These are phyloP conservation scores for Groenewaldozyma tartarivorans DNA, from an alignment of 805 yeast genomes.

Conservation along the genomic window DNA sequence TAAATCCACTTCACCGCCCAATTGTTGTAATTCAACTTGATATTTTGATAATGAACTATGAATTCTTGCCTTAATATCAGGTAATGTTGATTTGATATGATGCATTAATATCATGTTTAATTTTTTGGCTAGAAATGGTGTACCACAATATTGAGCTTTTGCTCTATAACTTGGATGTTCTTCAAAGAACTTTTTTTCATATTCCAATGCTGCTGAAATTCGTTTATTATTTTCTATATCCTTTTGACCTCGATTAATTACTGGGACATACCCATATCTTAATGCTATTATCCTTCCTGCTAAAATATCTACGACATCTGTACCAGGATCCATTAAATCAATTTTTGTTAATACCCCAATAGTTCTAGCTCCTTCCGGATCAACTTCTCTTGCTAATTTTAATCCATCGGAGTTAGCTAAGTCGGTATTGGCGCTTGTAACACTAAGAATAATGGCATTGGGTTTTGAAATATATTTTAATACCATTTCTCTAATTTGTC, in stretches of 20 bases:
- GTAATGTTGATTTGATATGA: conserved; percentile 81
- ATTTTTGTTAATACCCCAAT: conserved; percentile 95
- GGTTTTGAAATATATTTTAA: conserved; percentile 92
- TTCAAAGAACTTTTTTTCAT: conserved; percentile 77
- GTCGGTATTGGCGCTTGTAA: conserved; percentile 94
- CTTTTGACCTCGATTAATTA: conserved; percentile 93
- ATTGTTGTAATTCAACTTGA: conserved; percentile 60
- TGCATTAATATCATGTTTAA: conserved; percentile 80
- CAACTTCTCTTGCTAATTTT: conserved; percentile 94
- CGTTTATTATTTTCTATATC: conserved; percentile 85
- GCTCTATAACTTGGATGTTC: conserved; percentile 81
- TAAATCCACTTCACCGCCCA: conserved; percentile 62
- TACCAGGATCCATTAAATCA: conserved; percentile 96
- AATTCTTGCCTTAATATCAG: conserved; percentile 87
- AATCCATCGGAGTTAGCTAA: conserved; percentile 95
- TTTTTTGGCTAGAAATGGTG: conserved; percentile 90
- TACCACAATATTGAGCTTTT: conserved; percentile 92
- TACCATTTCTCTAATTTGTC: conserved; percentile 84
- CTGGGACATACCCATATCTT: conserved; percentile 94
- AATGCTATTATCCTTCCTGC: conserved; percentile 94
- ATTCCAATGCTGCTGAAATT: conserved; percentile 75
- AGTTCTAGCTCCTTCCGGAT: conserved; percentile 90
- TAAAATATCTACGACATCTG: conserved; percentile 90
- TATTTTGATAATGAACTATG: conserved; percentile 80
- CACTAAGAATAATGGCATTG: conserved; percentile 89